Base-by-base conservation (phyloP, 352 stramenopile species). In the Globisporangium megalacanthum region DNA sequence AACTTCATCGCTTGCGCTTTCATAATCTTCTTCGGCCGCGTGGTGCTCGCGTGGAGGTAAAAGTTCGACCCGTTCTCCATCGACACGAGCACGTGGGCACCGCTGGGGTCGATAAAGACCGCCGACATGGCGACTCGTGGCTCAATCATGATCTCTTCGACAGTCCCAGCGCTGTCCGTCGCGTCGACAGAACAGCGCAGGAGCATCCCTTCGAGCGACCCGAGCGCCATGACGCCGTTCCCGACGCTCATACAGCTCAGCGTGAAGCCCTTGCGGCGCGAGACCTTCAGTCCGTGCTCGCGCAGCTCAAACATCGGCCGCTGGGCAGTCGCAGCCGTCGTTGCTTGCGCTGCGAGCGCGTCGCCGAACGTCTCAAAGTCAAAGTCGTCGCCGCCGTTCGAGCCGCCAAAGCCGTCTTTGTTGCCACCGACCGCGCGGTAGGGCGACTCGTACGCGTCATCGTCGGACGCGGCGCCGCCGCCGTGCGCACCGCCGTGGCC, bases 61-160 rank as follows among this genome's bases (percentile, higher is more conserved):
- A 91, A 95, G 54, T 95, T 95, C 6, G 77, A 80, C 13, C 86
- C 86, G 60, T 93, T 95, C 52, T 95, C 86, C 83, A 95, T 90
- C 0, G 82, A 93, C 25, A 95, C 73, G 42, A 95, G 58, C 60
- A 90, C 58, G 54, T 95, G 86, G 31, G 77, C 66, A 15, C 86
- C 86, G 31, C 79, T 95, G 1, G 86, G 86, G 56, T 95, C 86
- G 11, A 95, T 73, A 41, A 91, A 92, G 48, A 94, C 75, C 10
- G 77, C 79, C 31, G 77, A 53, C 78, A 95, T 92, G 52, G 80
- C 83, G 9, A 93, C 81, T 54, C 82, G 85, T 39, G 86, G 83
- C 62, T 95, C 86, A 56, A 95, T 92, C 79, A 89, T 91, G 68
- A 95, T 94, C 65, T 95, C 86, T 57, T 95, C 86, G 36, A 95